Evolutionary conservation across 1,284 basidiomycete genomes (phyloP).

Genomic region (Moesziomyces sp.): DNA sequence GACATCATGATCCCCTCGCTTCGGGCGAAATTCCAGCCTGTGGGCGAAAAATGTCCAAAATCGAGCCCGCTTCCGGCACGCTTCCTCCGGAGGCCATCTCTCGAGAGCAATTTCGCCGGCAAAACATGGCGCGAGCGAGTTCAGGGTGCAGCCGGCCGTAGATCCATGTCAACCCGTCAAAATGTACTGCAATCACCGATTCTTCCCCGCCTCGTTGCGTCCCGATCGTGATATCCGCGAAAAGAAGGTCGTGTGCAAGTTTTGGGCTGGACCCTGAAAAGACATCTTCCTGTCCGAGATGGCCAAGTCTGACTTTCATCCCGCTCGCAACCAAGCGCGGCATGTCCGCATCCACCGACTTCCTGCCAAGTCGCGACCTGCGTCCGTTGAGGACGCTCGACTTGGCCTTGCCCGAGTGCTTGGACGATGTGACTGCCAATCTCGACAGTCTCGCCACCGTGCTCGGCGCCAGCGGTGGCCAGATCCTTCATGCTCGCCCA

Average conservation of each 20-base stretch:
- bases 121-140: too few relatives aligned
- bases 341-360: constrained; percentile 16
- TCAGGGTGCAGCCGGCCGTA: too few relatives aligned
- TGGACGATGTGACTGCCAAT: constrained; percentile 10
- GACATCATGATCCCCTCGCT: constrained; percentile 10
- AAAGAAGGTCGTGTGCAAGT: too few relatives aligned
- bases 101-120: too few relatives aligned
- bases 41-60: too few relatives aligned
- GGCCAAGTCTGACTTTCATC: neutral
- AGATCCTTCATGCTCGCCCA: constrained; percentile 21
- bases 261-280: too few relatives aligned
- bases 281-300: too few relatives aligned
- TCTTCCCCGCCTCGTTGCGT: too few relatives aligned
- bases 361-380: constrained; percentile 53
- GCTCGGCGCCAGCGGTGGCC: constrained; percentile 34
- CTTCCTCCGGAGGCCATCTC: too few relatives aligned
- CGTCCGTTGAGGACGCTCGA: constrained; percentile 34
- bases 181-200: too few relatives aligned
- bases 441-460: constrained; percentile 25
- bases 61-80: neutral
- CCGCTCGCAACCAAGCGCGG: neutral
- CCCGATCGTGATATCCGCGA: too few relatives aligned
- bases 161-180: too few relatives aligned
- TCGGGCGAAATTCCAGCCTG: neutral
- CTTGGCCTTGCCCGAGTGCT: constrained; percentile 15